Percentiles rank a stretch among this genome's conserved stretches.
phyloP scores from a whole-genome alignment of 106 monocot genomes.

The Alisma plantagoaquatica region DNA sequence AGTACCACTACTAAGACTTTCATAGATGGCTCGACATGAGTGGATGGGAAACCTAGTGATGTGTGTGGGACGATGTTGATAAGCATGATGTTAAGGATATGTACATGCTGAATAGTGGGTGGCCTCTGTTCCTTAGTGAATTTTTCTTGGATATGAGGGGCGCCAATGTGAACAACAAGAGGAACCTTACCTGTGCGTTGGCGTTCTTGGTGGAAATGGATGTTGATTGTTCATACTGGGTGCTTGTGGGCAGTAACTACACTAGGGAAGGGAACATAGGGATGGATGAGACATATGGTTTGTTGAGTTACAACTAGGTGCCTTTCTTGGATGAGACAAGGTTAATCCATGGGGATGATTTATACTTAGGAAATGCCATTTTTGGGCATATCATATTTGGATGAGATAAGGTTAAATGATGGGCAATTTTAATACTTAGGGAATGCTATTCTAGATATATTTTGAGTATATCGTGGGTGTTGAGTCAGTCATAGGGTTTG shows the following conservation, averaged over 20 bases:
- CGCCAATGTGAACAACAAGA: slow-evolving; percentile 30
- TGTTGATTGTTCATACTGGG: slow-evolving; percentile 61
- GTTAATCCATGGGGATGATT: slow-evolving; percentile 13
- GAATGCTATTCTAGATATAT: too few relatives aligned
- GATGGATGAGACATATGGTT: slow-evolving; percentile 27
- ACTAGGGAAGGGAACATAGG: slow-evolving; percentile 19
- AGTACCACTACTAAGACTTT: slow-evolving; percentile 72
- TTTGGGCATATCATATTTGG: too few relatives aligned
- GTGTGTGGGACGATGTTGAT: slow-evolving; percentile 29
- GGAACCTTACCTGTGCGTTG: slow-evolving; percentile 38
- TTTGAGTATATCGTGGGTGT: too few relatives aligned
- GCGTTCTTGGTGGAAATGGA: slow-evolving; percentile 34
- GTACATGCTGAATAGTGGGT: slow-evolving; percentile 37
- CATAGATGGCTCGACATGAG: slow-evolving; percentile 34
- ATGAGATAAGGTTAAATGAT: too few relatives aligned
- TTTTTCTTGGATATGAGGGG: slow-evolving; percentile 54
- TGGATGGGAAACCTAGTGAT: slow-evolving; percentile 35
- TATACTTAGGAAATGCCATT: slow-evolving; percentile 20
- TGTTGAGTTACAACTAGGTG: slow-evolving; percentile 23
- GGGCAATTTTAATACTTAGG: too few relatives aligned
- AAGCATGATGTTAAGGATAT: slow-evolving; percentile 21
- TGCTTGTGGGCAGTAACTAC: slow-evolving; percentile 49
- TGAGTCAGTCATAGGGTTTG: too few relatives aligned
- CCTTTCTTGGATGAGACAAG: slow-evolving; percentile 9
- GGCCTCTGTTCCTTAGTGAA: slow-evolving; percentile 56